Evolutionary conservation across 179 eudicot species (phyloP).

Genomic region (Camellia oleifera): DNA sequence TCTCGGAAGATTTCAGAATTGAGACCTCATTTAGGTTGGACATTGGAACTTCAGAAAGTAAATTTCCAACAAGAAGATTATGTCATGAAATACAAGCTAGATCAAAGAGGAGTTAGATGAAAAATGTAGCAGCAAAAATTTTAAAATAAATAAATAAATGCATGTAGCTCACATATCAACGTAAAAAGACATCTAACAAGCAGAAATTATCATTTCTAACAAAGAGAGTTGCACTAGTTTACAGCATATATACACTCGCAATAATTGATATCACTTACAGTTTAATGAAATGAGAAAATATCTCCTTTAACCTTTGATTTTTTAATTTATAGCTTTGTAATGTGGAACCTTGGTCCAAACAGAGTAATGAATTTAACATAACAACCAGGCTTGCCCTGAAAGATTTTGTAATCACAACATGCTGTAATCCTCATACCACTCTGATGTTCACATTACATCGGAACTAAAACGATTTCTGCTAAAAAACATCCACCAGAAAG

Average conservation of each 20-base stretch:
- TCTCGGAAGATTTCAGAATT: no score
- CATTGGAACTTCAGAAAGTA: no score
- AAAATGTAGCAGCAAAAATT: neutral
- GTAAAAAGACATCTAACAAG: neutral
- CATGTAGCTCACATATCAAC: neutral
- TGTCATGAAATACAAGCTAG: no score
- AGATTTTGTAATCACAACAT: neutral
- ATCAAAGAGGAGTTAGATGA: no score
- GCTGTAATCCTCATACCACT: neutral
- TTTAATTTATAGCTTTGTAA: neutral
- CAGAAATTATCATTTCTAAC: neutral
- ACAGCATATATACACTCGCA: neutral
- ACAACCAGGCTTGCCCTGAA: neutral
- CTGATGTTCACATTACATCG: neutral
- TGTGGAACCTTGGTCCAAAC: neutral
- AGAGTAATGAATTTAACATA: neutral
- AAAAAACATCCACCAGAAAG: neutral
- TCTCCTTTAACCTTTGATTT: neutral
- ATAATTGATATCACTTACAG: neutral
- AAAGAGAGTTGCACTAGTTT: neutral
- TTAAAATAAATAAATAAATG: neutral
- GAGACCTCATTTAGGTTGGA: no score
- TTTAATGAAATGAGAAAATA: neutral
- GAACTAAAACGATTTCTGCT: neutral
- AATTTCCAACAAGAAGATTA: no score